These are phyloP conservation scores for Thraustotheca clavata DNA, from an alignment of 352 stramenopile genomes.

Conservation along the genomic window DNA sequence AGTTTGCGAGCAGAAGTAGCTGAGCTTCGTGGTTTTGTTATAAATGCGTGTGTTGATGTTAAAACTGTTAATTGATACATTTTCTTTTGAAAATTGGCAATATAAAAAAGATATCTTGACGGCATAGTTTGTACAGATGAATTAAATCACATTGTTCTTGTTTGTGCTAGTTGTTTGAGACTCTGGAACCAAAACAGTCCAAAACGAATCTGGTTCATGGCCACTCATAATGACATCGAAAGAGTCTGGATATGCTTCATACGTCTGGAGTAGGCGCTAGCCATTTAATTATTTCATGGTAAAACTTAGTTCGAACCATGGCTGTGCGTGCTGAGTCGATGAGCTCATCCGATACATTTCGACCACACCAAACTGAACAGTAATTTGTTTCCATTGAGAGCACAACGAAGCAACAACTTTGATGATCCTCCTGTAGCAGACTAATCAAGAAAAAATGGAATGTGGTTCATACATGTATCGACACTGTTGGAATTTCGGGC, in stretches of 20 bases:
- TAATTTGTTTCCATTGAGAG: slow-evolving; percentile 46
- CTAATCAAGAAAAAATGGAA: not conserved
- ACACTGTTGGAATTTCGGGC: not conserved
- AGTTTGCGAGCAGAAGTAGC: not conserved
- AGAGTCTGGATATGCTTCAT: slow-evolving; percentile 61
- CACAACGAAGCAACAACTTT: slow-evolving; percentile 58
- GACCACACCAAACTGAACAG: slow-evolving; percentile 77
- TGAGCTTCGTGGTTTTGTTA: not conserved
- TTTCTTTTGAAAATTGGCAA: slow-evolving; percentile 11
- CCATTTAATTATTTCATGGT: too few relatives aligned
- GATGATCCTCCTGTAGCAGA: slow-evolving; percentile 35
- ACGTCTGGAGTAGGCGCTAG: slow-evolving; percentile 49
- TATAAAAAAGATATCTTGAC: not conserved
- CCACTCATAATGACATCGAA: slow-evolving; percentile 63
- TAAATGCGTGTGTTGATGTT: not conserved
- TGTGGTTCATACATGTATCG: not conserved
- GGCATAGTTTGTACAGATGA: not conserved
- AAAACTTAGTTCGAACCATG: slow-evolving; percentile 26
- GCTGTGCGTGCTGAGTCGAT: slow-evolving; percentile 54
- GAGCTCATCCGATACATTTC: slow-evolving; percentile 36
- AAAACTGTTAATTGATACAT: not conserved
- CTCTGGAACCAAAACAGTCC: slow-evolving; percentile 36
- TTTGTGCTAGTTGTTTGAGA: not conserved
- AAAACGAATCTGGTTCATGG: slow-evolving; percentile 62
- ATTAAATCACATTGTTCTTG: not conserved